Evolutionary conservation across 108 stramenopile species (phyloP).

Genomic region (Pelagomonas calceolata): DNA sequence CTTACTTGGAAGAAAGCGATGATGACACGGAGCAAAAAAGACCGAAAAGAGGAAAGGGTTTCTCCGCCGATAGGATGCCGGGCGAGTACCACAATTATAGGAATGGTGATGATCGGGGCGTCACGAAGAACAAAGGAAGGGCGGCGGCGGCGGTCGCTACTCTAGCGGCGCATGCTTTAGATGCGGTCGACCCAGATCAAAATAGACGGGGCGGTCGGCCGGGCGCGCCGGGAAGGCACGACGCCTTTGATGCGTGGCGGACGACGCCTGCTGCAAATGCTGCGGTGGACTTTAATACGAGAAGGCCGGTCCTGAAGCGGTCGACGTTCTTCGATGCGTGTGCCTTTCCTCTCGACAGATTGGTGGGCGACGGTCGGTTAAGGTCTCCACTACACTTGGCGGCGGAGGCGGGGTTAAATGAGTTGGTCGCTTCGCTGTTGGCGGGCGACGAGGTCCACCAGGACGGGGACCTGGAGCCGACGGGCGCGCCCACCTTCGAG

Average conservation of each 20-base stretch:
- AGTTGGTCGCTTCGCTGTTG: background rate
- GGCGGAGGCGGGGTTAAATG: background rate
- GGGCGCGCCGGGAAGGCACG: too few relatives aligned
- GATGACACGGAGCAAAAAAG: too few relatives aligned
- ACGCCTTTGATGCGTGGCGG: background rate
- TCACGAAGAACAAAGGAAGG: background rate
- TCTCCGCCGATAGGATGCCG: background rate
- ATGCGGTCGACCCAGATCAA: background rate
- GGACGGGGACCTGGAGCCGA: background rate
- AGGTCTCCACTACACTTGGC: background rate
- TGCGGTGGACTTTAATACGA: too few relatives aligned
- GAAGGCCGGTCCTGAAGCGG: background rate
- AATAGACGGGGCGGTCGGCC: background rate
- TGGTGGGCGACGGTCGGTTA: background rate
- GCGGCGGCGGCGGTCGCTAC: background rate
- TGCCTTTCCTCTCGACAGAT: background rate
- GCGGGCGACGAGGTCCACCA: background rate
- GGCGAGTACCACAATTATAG: too few relatives aligned
- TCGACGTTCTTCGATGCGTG: background rate
- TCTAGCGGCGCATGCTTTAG: background rate
- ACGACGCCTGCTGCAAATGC: too few relatives aligned
- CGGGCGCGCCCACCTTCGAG: background rate
- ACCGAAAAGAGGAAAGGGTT: too few relatives aligned
- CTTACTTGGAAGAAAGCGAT: too few relatives aligned
- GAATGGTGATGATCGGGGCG: too few relatives aligned